Percentiles rank a stretch among this genome's conserved stretches.
These are phyloP conservation scores for Taiozyma sp. DNA, from an alignment of 1,139 yeast species.

Conservation along the genomic window DNA sequence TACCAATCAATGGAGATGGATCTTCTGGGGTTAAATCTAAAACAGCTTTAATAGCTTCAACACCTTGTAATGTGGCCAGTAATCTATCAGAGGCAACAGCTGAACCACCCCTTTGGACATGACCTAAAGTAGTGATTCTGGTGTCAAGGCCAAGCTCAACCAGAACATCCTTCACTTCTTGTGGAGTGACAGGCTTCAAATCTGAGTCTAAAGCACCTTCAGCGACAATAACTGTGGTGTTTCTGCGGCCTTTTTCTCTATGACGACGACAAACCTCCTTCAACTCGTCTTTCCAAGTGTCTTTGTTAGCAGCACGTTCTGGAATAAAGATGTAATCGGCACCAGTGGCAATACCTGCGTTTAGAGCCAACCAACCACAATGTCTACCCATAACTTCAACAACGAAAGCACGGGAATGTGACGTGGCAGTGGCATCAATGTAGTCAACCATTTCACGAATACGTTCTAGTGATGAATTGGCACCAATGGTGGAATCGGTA, in stretches of 20 bases:
- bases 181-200: constrained; percentile 59
- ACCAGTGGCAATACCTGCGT: constrained; percentile 80
- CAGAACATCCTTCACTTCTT: constrained; percentile 64
- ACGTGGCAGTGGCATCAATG: constrained; percentile 80
- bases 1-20: constrained; percentile 75
- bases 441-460: constrained; percentile 76
- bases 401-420: constrained; percentile 80
- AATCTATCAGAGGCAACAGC: constrained; percentile 78
- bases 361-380: constrained; percentile 83
- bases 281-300: constrained; percentile 65
- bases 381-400: constrained; percentile 91
- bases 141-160: constrained; percentile 75
- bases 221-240: constrained; percentile 77
- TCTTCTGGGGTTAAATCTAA: constrained; percentile 64
- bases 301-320: constrained; percentile 62
- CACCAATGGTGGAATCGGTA: constrained; percentile 81
- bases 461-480: constrained; percentile 71
- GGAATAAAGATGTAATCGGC: constrained; percentile 82
- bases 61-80: constrained; percentile 78
- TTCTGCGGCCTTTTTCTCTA: constrained; percentile 67
- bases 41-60: constrained; percentile 77
- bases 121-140: constrained; percentile 75
- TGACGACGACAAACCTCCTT: constrained; percentile 62
- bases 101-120: constrained; percentile 84
- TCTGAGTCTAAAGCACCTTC: constrained; percentile 77